Evolutionary conservation across 495 filamentous ascomycete genomes (phyloP).

Genomic region (Pyronema domesticum): DNA sequence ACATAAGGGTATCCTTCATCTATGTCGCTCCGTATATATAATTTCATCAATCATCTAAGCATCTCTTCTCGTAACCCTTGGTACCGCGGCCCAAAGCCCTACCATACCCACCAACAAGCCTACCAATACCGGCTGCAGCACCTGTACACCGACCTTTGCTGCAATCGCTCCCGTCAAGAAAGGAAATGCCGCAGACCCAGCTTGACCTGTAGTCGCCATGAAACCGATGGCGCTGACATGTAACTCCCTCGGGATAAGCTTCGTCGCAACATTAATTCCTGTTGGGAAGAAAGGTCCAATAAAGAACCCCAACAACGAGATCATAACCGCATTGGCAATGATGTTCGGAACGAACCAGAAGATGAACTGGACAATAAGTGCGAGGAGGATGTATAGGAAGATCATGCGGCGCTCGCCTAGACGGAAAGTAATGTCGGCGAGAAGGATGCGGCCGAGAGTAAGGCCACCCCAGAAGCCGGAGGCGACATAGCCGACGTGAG

Average conservation of each 20-base stretch:
- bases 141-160: constrained; percentile 26
- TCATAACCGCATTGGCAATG: constrained; percentile 50
- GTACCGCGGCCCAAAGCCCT: constrained; percentile 25
- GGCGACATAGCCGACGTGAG: constrained; percentile 59
- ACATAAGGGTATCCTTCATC: too few species aligned
- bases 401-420: constrained; percentile 55
- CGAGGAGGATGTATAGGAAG: constrained; percentile 38
- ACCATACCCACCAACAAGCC: constrained; percentile 24
- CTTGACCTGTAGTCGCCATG: constrained; percentile 25
- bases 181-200: constrained; percentile 28
- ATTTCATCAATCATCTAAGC: background rate
- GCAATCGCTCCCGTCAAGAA: constrained; percentile 30
- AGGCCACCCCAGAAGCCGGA: constrained; percentile 73
- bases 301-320: constrained; percentile 55
- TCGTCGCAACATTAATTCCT: constrained; percentile 25
- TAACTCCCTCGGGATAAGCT: constrained; percentile 26
- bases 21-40: too few species aligned
- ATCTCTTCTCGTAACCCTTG: constrained; percentile 14
- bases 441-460: constrained; percentile 50
- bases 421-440: constrained; percentile 42
- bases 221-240: constrained; percentile 28
- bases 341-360: constrained; percentile 60
- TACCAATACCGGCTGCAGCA: constrained; percentile 28
- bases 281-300: constrained; percentile 45
- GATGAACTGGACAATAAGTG: constrained; percentile 48